A percentile compares a stretch with the other conserved stretches of the same genome.
Conservation (phyloP, 1,139 yeast species). For the Torulaspora globosa region DNA sequence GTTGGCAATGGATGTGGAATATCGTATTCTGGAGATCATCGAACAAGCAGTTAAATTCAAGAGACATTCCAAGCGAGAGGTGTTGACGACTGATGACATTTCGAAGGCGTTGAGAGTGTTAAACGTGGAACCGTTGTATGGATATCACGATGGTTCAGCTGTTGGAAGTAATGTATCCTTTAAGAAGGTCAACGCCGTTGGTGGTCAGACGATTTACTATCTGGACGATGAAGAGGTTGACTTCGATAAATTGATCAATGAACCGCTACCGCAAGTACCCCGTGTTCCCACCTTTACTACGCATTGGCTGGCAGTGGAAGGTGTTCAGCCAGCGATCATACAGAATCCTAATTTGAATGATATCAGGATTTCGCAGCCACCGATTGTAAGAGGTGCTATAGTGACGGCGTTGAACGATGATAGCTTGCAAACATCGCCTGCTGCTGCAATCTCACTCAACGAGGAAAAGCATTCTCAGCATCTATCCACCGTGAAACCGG, state of each 20-base stretch:
- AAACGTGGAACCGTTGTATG: slow-evolving; percentile 84
- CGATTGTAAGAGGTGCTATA: slow-evolving; percentile 69
- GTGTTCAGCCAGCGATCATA: slow-evolving; percentile 96
- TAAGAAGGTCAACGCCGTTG: slow-evolving; percentile 33
- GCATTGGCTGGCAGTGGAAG: slow-evolving; percentile 98
- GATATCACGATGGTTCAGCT: slow-evolving; percentile 46
- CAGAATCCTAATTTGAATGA: slow-evolving; percentile 89
- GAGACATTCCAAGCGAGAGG: slow-evolving; percentile 86
- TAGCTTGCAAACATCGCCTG: slow-evolving; percentile 33
- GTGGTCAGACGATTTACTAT: slow-evolving; percentile 77
- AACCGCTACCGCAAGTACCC: slow-evolving; percentile 93
- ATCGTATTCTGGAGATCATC: slow-evolving; percentile 88
- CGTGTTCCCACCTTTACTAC: slow-evolving; percentile 89
- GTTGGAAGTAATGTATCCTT: slow-evolving; percentile 39
- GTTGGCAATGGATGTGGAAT: slow-evolving; percentile 97
- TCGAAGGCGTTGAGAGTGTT: slow-evolving; percentile 76
- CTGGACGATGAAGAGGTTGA: slow-evolving; percentile 88
- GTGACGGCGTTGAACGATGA: slow-evolving; percentile 43
- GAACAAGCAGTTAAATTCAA: slow-evolving; percentile 95
- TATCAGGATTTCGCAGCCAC: slow-evolving; percentile 57
- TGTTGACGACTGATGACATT: slow-evolving; percentile 76
- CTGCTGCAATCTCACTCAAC: slow-evolving; percentile 18
- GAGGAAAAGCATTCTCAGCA: slow-evolving; percentile 28
- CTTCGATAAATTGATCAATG: slow-evolving; percentile 88
- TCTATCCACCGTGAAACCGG: slow-evolving; percentile 41